These are phyloP conservation scores for Neurospora sp. DNA, from an alignment of 495 filamentous ascomycete species.

Conservation along the genomic window DNA sequence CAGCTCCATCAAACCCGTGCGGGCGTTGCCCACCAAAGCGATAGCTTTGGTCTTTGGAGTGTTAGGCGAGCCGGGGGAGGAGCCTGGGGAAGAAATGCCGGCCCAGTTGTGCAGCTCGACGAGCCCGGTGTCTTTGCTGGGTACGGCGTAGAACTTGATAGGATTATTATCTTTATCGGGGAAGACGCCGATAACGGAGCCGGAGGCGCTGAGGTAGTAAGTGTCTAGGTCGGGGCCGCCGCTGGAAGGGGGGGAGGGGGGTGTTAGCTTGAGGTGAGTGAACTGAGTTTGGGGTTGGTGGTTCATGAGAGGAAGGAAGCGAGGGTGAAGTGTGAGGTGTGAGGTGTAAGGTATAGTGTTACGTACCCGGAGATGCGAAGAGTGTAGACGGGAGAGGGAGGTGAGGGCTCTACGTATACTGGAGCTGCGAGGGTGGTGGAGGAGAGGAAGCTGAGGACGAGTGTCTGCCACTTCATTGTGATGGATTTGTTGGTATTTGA, in stretches of 20 bases:
- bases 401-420: slow-evolving; percentile 8
- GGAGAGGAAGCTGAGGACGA: slow-evolving; percentile 3
- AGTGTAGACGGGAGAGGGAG: slow-evolving; percentile 6
- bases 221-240: slow-evolving; percentile 6
- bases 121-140: neutral
- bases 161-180: neutral
- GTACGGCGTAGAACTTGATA: slow-evolving; percentile 10
- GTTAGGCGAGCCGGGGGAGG: neutral
- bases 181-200: slow-evolving; percentile 11
- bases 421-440: slow-evolving; percentile 10
- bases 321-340: neutral
- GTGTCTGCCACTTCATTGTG: slow-evolving; percentile 13
- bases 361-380: slow-evolving; percentile 16
- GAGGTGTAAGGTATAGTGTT: neutral
- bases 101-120: slow-evolving; percentile 5
- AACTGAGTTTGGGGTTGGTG: neutral
- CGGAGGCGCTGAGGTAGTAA: slow-evolving; percentile 2
- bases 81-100: slow-evolving; percentile 22
- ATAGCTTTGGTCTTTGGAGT: neutral
- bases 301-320: neutral
- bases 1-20: slow-evolving; percentile 14
- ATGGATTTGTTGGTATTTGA: neutral
- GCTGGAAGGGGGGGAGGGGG: neutral
- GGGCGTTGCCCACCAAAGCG: neutral
- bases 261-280: neutral